Base-by-base conservation (phyloP, 2,329 filamentous ascomycete genomes). In the Botrytis elliptica region DNA sequence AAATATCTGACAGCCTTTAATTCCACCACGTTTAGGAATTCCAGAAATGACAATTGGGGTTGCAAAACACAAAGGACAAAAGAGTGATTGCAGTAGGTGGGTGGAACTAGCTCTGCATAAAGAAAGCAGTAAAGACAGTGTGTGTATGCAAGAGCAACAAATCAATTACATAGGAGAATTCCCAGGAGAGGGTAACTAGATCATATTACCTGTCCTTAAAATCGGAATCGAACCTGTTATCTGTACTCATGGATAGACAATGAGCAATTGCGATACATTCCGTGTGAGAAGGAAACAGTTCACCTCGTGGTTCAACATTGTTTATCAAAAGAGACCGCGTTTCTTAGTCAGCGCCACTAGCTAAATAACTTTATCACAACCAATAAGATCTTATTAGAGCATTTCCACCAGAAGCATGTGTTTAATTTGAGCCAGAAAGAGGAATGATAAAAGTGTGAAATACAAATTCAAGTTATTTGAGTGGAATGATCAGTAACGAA, bases 291-390 rank as follows among this genome's bases (percentile, higher is more conserved):
- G 38, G 25, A n/a, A 42, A 40, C 6, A 18, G 22, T 40, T 33
- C 33, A 33, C 33, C 33, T 33, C 3, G 3, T 33, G 33, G 33
- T 33, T 38, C 59, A 16, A 40, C 18, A 4, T 40, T 62, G 25
- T 62, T 40, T 40, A 63, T 4, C 20, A 14, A 8, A 29, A 57
- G n/a, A 57, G n/a, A 62, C n/a, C 59, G 22, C 36, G 60, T 63
- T 16, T 63, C 36, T 63, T 63, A 63, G 60, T 63, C 60, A 63
- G 36, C 60, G 38, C 36, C 36, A 63, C 36, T n/a, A 63, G 36
- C 60, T 14, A 42, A 55, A 55, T 55, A 25, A 6, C 12, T 16
- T 8, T 10, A 62, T 62, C 38, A 62, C 22, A 18, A 42, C 60
- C 22, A 62, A 62, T 62, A 9, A 40, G 22, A 9, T 40, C 16